These are phyloP conservation scores for Adenanthera pavonina DNA, from an alignment of 306 rosid genomes.

Conservation along the genomic window DNA sequence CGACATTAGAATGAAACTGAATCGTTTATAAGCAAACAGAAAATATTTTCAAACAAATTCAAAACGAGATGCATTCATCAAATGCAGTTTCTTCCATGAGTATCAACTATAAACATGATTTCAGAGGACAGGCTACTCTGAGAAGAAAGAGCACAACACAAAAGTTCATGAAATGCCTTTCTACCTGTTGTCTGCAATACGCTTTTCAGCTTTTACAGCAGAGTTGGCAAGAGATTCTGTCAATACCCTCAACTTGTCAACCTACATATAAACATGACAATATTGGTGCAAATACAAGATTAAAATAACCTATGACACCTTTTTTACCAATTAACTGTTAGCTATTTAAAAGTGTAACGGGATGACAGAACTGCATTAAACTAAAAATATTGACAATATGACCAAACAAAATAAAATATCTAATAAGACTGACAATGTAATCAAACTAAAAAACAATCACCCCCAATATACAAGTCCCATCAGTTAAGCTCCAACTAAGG, in stretches of 20 bases:
- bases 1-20: conserved; percentile 23
- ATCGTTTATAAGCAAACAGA: conserved; percentile 6
- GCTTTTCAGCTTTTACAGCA: conserved; percentile 88
- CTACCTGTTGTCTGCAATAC: conserved; percentile 90
- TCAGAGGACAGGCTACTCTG: not conserved
- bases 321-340: not conserved
- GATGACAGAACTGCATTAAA: not conserved
- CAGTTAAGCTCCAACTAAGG: conserved; percentile 16
- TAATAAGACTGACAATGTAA: conserved; percentile 24
- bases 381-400: not conserved
- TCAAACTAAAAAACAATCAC: conserved; percentile 24
- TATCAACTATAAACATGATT: conserved; percentile 1
- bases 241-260: conserved; percentile 93
- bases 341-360: not conserved
- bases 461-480: conserved; percentile 22
- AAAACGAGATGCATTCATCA: conserved; percentile 19
- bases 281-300: conserved; percentile 12
- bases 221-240: conserved; percentile 94
- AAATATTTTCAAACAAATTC: conserved; percentile 13
- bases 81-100: not conserved
- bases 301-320: not conserved
- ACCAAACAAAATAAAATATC: conserved; percentile 17
- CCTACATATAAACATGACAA: conserved; percentile 55
- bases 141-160: conserved; percentile 21
- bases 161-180: conserved; percentile 22